Evolutionary conservation across 495 filamentous ascomycete genomes (phyloP), one percentile per base, ranked within the genome.

Genomic region (Aspergillus sparsus): DNA sequence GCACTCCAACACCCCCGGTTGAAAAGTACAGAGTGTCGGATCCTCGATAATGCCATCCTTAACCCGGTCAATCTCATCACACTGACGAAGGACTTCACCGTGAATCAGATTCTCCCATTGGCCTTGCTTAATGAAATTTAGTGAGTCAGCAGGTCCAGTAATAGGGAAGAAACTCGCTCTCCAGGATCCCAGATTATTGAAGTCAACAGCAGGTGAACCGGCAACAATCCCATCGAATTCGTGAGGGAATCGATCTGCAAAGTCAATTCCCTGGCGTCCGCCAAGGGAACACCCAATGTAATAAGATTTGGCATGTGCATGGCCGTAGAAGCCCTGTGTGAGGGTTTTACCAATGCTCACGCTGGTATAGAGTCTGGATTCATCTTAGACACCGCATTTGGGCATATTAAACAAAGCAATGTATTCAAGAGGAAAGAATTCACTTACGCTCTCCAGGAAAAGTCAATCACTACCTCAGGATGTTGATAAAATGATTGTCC

Each of bases 191-290:
- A 80, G 67, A 44, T 76, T 74, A 42, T 74, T 75, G 57, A 77
- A 78, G 53, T 67, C 71, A 58, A 69, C 27, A 13, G 68, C 67
- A 10, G 68, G 78, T 16, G 81, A 77, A 6, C 82, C 82, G 33
- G 78, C 75, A 6, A 88, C 62, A 12, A 83, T 81, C 32, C 86
- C 86, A 64, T 89, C 84, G 60, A 85, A 80, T 35, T 75, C 70
- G 6, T 64, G 65, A 0, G 77, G 77, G 57, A 68, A 77, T 44
- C 69, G 65, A 37, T 74, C 65, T 12, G 69, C 70, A 7, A 63
- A 58, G 59, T 73, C 70, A 36, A 77, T 68, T 8, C 77, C 78
- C 59, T 80, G 70, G 7, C 69, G 63, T 4, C 78, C 78, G 7
- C 77, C 78, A 15, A 71, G 68, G 15, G 76, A 79, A 62, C 78